Conservation (phyloP, 106 monocot species). For the Apostasia shenzhenica region DNA sequence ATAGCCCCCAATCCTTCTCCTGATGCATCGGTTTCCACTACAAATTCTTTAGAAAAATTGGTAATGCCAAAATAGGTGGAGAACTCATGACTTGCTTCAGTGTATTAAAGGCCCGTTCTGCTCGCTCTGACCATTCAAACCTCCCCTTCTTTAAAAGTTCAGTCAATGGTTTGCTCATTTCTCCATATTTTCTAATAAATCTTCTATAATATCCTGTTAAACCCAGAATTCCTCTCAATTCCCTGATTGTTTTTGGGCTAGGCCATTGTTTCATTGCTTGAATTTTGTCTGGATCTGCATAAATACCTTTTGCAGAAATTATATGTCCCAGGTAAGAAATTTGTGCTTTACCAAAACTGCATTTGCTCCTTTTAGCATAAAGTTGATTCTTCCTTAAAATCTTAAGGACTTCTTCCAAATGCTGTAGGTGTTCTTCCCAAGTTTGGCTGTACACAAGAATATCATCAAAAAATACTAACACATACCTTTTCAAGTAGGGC, state of each 20-base stretch:
- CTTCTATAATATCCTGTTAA: neutral
- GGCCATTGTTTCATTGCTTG: neutral
- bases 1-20: neutral
- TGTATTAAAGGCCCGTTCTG: neutral
- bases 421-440: neutral
- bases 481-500: neutral
- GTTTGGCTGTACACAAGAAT: neutral
- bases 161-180: neutral
- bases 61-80: neutral
- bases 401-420: neutral
- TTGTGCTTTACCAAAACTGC: neutral
- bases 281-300: neutral
- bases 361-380: neutral
- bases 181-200: neutral
- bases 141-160: neutral
- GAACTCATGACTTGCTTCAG: neutral
- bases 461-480: conserved; percentile 4
- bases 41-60: neutral
- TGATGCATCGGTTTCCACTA: neutral
- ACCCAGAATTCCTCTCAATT: neutral
- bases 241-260: neutral
- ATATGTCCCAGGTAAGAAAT: neutral
- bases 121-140: neutral
- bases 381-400: neutral
- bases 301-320: neutral